phyloP scores from a whole-genome alignment of 331 rosid species.

The Quercus tomentella region DNA sequence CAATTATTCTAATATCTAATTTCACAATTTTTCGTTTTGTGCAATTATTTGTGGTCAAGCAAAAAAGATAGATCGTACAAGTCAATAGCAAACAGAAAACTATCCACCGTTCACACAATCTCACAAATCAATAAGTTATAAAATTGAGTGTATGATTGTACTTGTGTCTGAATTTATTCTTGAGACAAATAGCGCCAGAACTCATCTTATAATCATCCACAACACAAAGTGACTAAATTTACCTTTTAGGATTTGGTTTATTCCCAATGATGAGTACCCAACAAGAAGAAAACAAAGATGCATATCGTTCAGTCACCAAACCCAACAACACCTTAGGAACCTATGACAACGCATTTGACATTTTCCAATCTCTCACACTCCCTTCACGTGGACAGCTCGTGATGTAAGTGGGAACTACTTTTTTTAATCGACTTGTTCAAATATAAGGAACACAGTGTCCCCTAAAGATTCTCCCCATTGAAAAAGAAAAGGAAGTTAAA shows the following conservation, averaged over 20 bases:
- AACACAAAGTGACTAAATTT: slow-evolving; percentile 10
- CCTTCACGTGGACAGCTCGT: slow-evolving; percentile 95
- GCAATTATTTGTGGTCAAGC: too few relatives aligned
- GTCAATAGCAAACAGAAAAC: too few relatives aligned
- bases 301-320: slow-evolving; percentile 27
- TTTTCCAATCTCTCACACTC: slow-evolving; percentile 25
- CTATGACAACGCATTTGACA: slow-evolving; percentile 7
- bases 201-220: not conserved
- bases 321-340: slow-evolving; percentile 21
- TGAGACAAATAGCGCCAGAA: too few relatives aligned
- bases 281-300: slow-evolving; percentile 13
- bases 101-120: too few relatives aligned
- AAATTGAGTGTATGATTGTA: too few relatives aligned
- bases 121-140: too few relatives aligned
- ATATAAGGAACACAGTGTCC: not conserved
- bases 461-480: slow-evolving; percentile 24
- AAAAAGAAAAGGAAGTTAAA: not conserved
- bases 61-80: too few relatives aligned
- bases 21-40: too few relatives aligned
- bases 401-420: slow-evolving; percentile 32
- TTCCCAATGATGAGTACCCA: slow-evolving; percentile 37
- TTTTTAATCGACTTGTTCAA: slow-evolving; percentile 17
- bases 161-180: too few relatives aligned
- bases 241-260: slow-evolving; percentile 22
- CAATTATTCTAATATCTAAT: too few relatives aligned